Evolutionary conservation across 23 red algal species (phyloP).

Genomic region (Cyanidiococcus yangmingshanensis): DNA sequence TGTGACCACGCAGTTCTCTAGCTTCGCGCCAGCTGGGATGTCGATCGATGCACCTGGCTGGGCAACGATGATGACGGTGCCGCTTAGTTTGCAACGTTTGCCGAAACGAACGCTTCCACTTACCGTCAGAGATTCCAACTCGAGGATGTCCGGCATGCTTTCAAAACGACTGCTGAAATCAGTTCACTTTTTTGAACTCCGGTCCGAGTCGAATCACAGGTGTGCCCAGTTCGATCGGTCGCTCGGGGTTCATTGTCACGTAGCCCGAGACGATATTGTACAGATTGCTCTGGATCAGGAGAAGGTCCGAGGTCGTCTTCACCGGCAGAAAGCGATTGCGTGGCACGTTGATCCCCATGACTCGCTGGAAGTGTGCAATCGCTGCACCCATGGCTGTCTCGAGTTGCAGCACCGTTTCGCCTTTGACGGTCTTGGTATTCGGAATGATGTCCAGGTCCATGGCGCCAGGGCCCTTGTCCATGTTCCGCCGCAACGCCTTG

Average conservation of each 20-base stretch:
- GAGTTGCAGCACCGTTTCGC: constrained; percentile 79
- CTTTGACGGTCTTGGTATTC: constrained; percentile 82
- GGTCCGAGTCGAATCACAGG: constrained; percentile 85
- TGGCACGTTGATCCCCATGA: constrained; percentile 89
- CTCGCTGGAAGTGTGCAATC: constrained; percentile 80
- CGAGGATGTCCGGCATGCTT: constrained; percentile 84
- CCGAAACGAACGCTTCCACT: constrained; percentile 83
- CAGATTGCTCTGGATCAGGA: constrained; percentile 91
- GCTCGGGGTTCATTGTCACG: constrained; percentile 77
- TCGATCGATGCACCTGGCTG: constrained; percentile 62
- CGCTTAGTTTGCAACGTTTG: constrained; percentile 53
- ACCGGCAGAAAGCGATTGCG: constrained; percentile 91
- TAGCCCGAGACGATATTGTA: constrained; percentile 79
- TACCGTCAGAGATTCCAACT: constrained; percentile 93
- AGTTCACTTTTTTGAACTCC: constrained; percentile 92
- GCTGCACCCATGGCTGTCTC: constrained; percentile 93
- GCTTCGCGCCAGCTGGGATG: constrained; percentile 70
- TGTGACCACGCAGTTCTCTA: constrained; percentile 90
- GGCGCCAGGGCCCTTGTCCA: constrained; percentile 32
- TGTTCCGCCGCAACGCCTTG: constrained; percentile 65
- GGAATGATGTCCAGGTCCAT: constrained; percentile 98
- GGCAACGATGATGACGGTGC: constrained; percentile 93
- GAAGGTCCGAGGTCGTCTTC: constrained; percentile 90
- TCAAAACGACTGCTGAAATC: constrained; percentile 76
- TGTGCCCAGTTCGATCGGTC: constrained; percentile 51